A percentile compares a stretch with the other conserved stretches of the same genome.
These are phyloP conservation scores for Aspergillus eucalypticola DNA, from an alignment of 2,329 filamentous ascomycete species.

Conservation along the genomic window DNA sequence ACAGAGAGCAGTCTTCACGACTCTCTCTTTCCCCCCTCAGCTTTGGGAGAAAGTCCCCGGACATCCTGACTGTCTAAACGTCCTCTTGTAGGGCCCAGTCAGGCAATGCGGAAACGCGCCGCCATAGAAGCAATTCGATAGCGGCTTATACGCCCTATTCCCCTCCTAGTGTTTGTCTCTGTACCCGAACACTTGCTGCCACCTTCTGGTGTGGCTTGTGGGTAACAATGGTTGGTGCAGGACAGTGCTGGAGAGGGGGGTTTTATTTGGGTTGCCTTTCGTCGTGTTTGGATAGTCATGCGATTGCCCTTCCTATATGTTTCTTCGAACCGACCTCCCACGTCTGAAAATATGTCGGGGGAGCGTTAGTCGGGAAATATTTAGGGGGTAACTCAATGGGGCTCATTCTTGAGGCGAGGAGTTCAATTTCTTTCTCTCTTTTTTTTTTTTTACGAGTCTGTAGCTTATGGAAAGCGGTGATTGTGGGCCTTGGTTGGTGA, in stretches of 20 bases:
- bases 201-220: slow-evolving; percentile 25
- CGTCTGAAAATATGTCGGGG: slow-evolving; percentile 5
- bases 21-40: slow-evolving; percentile 48
- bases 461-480: slow-evolving; percentile 58
- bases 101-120: slow-evolving; percentile 92
- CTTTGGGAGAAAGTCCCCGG: slow-evolving; percentile 99
- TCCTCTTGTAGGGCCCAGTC: slow-evolving; percentile 37
- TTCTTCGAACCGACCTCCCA: slow-evolving; percentile 15
- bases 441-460: slow-evolving; percentile 45
- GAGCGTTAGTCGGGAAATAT: slow-evolving; percentile 13
- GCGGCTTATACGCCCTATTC: slow-evolving; percentile 73
- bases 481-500: slow-evolving; percentile 16
- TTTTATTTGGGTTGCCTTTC: slow-evolving; percentile 64
- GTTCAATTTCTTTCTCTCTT: slow-evolving; percentile 52
- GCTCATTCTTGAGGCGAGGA: slow-evolving; percentile 99
- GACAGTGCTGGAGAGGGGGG: slow-evolving; percentile 39
- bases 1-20: slow-evolving; percentile 65
- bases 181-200: slow-evolving; percentile 49
- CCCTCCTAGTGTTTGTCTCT: slow-evolving; percentile 43
- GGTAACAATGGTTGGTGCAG: slow-evolving; percentile 39
- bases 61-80: slow-evolving; percentile 59
- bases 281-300: slow-evolving; percentile 97
- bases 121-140: slow-evolving; percentile 90
- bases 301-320: slow-evolving; percentile 70
- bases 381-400: slow-evolving; percentile 94